Conservation (phyloP, 108 stramenopile genomes). For the Cyclotella choctawhatcheeana region DNA sequence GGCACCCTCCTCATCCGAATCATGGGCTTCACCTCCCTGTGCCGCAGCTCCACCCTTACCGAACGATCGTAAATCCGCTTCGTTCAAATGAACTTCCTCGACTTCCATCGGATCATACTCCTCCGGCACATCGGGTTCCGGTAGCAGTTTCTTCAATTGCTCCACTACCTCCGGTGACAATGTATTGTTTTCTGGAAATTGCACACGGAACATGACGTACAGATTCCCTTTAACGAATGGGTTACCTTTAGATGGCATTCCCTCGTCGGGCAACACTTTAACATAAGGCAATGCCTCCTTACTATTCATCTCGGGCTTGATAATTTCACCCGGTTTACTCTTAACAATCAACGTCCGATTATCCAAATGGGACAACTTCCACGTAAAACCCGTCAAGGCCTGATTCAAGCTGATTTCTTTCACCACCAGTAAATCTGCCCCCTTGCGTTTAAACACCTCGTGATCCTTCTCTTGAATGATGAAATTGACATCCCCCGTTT, state of each 20-base stretch:
- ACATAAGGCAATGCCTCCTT: slow-evolving; percentile 83
- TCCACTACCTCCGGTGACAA: slow-evolving; percentile 62
- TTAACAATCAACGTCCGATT: slow-evolving; percentile 66
- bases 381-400: slow-evolving; percentile 90
- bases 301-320: slow-evolving; percentile 77
- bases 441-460: slow-evolving; percentile 91
- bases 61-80: slow-evolving; percentile 89
- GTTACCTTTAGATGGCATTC: slow-evolving; percentile 95
- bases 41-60: slow-evolving; percentile 85
- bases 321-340: slow-evolving; percentile 77
- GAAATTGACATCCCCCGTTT: slow-evolving; percentile 96
- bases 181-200: slow-evolving; percentile 76
- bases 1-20: slow-evolving; percentile 85
- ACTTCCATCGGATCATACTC: slow-evolving; percentile 89
- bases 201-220: slow-evolving; percentile 90
- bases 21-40: slow-evolving; percentile 61
- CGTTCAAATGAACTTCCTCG: slow-evolving; percentile 86
- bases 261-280: slow-evolving; percentile 89
- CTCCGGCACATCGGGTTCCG: slow-evolving; percentile 70
- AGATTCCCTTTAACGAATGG: slow-evolving; percentile 94
- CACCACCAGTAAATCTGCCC: slow-evolving; percentile 90
- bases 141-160: slow-evolving; percentile 66
- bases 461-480: slow-evolving; percentile 96
- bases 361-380: slow-evolving; percentile 82
- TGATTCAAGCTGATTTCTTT: slow-evolving; percentile 90